Conservation (phyloP, 331 rosid genomes). For the Acacia concinna region DNA sequence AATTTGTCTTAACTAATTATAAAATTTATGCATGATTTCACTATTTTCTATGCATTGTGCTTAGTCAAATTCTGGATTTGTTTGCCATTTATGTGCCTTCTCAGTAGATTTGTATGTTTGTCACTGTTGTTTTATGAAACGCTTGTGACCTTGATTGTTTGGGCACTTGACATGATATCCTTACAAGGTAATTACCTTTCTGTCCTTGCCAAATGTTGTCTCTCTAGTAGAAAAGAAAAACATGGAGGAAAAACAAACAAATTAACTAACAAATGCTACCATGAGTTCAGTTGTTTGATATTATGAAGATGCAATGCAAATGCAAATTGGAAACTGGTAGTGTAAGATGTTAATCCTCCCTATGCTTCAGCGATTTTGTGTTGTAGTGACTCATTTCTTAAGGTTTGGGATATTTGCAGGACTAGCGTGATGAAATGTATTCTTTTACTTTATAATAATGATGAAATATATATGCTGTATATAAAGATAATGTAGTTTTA, state of each 20-base stretch:
- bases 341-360: slow-evolving; percentile 7
- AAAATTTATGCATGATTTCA: slow-evolving; percentile 3
- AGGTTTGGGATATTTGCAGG: background rate
- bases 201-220: background rate
- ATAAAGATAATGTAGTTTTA: background rate
- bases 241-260: background rate
- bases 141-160: slow-evolving; percentile 4
- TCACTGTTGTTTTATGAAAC: slow-evolving; percentile 10
- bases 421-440: slow-evolving; percentile 2
- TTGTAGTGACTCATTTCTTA: background rate
- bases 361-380: background rate
- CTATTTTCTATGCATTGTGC: background rate
- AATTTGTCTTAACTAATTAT: background rate
- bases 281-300: background rate
- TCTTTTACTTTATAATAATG: background rate
- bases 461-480: slow-evolving; percentile 8
- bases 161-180: slow-evolving; percentile 14
- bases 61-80: background rate
- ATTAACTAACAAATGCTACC: background rate
- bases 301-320: background rate
- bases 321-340: slow-evolving; percentile 7
- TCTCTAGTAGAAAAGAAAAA: background rate
- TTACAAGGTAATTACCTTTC: background rate
- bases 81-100: slow-evolving; percentile 19
- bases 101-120: background rate